These are phyloP conservation scores for Suillus subluteus DNA, from an alignment of 768 basidiomycete species.

Conservation along the genomic window DNA sequence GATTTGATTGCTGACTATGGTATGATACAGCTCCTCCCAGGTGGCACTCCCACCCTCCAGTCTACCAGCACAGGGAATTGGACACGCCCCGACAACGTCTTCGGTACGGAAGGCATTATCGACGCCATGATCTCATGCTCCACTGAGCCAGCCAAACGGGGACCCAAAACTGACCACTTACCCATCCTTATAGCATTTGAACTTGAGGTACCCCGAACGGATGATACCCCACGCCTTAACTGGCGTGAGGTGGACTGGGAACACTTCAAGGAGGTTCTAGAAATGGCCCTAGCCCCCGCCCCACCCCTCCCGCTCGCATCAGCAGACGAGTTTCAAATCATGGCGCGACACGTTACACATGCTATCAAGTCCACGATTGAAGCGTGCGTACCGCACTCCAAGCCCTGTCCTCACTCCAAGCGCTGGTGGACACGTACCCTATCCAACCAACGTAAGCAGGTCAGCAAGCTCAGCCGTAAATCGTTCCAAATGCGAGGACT, in stretches of 20 bases:
- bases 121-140: slow-evolving; percentile 28
- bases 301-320: not conserved
- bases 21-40: slow-evolving; percentile 20
- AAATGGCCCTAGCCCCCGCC: slow-evolving; percentile 13
- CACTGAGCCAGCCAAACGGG: slow-evolving; percentile 10
- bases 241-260: slow-evolving; percentile 29
- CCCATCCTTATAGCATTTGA: slow-evolving; percentile 33
- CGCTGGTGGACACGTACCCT: slow-evolving; percentile 41
- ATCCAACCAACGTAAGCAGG: slow-evolving; percentile 15
- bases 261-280: slow-evolving; percentile 26
- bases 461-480: slow-evolving; percentile 17
- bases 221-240: slow-evolving; percentile 15
- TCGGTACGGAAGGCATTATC: slow-evolving; percentile 12
- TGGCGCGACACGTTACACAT: slow-evolving; percentile 6
- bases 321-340: slow-evolving; percentile 8
- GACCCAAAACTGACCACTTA: slow-evolving; percentile 37
- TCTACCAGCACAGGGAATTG: no score
- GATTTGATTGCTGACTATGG: slow-evolving; percentile 24
- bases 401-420: slow-evolving; percentile 29
- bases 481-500: slow-evolving; percentile 13
- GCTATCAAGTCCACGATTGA: slow-evolving; percentile 16
- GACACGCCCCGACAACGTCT: no score
- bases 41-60: no score
- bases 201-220: slow-evolving; percentile 3
- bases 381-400: slow-evolving; percentile 20